phyloP scores from a whole-genome alignment of 2,329 filamentous ascomycete genomes.

The Exophiala lecanii-corni region DNA sequence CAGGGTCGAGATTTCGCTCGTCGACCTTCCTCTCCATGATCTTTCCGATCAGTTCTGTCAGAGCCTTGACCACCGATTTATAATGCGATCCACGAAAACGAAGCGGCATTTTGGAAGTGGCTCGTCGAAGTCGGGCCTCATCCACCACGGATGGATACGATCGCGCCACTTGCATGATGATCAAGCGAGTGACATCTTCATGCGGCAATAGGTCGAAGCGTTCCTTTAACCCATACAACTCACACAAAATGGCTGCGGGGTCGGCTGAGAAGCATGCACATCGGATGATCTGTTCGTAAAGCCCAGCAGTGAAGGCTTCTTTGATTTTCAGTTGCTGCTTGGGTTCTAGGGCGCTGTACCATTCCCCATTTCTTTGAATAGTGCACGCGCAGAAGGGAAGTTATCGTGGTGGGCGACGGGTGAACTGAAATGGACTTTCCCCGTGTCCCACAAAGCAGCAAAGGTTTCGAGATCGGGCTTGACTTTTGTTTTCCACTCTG shows the following conservation, averaged over 20 bases:
- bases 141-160: constrained; percentile 35
- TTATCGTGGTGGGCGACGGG: constrained; percentile 43
- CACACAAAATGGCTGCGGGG: constrained; percentile 46
- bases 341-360: constrained; percentile 35
- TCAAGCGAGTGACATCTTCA: constrained; percentile 42
- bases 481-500: constrained; percentile 48
- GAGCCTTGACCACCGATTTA: constrained; percentile 37
- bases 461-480: constrained; percentile 65
- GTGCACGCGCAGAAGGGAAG: constrained; percentile 41
- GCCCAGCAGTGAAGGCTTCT: constrained; percentile 41
- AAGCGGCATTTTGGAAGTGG: not conserved
- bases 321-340: constrained; percentile 29
- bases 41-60: constrained; percentile 44
- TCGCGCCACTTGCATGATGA: constrained; percentile 48
- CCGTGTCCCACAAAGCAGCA: constrained; percentile 59
- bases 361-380: constrained; percentile 49
- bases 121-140: not conserved
- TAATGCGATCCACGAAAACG: constrained; percentile 21
- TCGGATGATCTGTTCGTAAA: constrained; percentile 50
- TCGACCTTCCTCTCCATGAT: constrained; percentile 41
- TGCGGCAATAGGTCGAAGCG: constrained; percentile 44
- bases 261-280: constrained; percentile 50
- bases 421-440: constrained; percentile 45
- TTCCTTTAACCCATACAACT: constrained; percentile 42
- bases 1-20: constrained; percentile 16